Evolutionary conservation across 192 early-diverging fungal genomes (phyloP).

Genomic region (Globomyces pollinis-pini): DNA sequence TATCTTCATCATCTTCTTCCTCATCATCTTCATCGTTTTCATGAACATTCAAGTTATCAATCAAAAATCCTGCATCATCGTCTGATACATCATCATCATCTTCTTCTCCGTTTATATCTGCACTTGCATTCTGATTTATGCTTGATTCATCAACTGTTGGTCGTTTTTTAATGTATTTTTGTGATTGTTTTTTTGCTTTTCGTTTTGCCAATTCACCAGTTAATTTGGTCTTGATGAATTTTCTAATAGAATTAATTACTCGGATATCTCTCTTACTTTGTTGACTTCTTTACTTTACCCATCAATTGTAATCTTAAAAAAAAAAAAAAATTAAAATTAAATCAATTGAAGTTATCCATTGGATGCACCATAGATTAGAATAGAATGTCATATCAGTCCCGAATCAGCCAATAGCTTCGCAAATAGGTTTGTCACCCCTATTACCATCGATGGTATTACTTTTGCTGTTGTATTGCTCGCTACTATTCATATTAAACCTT

Average conservation of each 20-base stretch:
- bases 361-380: no score
- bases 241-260: no score
- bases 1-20: slow-evolving; percentile 34
- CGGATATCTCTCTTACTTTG: neutral
- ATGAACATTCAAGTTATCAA: neutral
- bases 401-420: no score
- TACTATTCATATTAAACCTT: no score
- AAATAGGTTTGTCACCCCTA: no score
- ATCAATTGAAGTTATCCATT: no score
- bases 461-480: no score
- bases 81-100: slow-evolving; percentile 11
- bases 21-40: neutral
- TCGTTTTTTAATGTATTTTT: slow-evolving; percentile 23
- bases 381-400: no score
- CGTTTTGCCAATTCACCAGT: slow-evolving; percentile 15
- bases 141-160: no score
- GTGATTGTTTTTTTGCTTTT: slow-evolving; percentile 26
- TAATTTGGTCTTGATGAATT: slow-evolving; percentile 9
- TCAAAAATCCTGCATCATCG: slow-evolving; percentile 7
- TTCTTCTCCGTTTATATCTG: slow-evolving; percentile 23
- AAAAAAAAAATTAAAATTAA: slow-evolving; percentile 26
- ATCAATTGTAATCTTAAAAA: slow-evolving; percentile 29
- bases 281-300: slow-evolving; percentile 46
- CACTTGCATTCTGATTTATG: slow-evolving; percentile 5
- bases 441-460: no score